Conservation (phyloP, 108 stramenopile genomes). For the Cyclotella sp. region DNA sequence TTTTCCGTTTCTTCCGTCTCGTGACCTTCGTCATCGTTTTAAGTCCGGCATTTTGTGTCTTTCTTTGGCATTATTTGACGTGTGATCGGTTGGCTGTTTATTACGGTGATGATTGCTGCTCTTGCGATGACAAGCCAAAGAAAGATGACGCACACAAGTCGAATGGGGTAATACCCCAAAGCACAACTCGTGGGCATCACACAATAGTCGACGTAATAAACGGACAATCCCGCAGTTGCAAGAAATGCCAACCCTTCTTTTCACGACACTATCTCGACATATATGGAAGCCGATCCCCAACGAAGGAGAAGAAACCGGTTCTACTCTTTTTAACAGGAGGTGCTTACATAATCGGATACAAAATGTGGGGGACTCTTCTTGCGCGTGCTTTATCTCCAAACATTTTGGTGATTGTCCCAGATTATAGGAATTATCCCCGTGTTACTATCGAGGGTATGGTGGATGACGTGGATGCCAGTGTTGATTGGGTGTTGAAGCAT, state of each 20-base stretch:
- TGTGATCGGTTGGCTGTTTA: constrained; percentile 51
- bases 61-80: constrained; percentile 66
- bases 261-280: constrained; percentile 46
- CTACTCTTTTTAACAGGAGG: constrained; percentile 75
- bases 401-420: constrained; percentile 70
- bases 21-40: constrained; percentile 54
- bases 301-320: constrained; percentile 46
- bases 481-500: constrained; percentile 66
- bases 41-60: constrained; percentile 60
- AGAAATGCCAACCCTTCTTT: constrained; percentile 2
- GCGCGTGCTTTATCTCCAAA: constrained; percentile 55
- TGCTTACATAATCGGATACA: constrained; percentile 85
- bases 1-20: constrained; percentile 47
- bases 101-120: constrained; percentile 26
- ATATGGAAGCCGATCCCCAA: constrained; percentile 33
- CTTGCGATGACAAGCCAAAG: constrained; percentile 16
- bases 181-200: background rate
- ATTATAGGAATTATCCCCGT: constrained; percentile 76
- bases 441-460: constrained; percentile 64
- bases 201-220: background rate
- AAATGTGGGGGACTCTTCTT: constrained; percentile 79
- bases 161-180: background rate
- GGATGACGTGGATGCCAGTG: constrained; percentile 61
- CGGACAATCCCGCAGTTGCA: background rate
- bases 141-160: background rate